phyloP scores from a whole-genome alignment of 2,329 filamentous ascomycete genomes.

The Hypomyces rosellus region DNA sequence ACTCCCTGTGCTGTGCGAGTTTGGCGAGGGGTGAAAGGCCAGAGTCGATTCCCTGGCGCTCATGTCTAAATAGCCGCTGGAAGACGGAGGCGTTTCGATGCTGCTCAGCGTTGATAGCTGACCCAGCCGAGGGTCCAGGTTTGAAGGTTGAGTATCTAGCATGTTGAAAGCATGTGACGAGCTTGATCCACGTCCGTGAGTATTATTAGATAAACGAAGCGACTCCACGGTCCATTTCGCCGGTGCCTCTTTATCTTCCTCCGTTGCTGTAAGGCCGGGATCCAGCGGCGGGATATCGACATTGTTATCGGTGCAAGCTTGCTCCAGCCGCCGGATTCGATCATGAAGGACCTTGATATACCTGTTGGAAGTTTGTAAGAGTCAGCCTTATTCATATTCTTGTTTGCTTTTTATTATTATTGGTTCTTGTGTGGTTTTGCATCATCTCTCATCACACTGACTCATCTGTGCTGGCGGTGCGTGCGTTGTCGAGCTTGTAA shows the following conservation, averaged over 20 bases:
- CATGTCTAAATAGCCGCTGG: not conserved
- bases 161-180: too few species aligned
- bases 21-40: not conserved
- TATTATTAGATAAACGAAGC: constrained; percentile 5
- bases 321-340: constrained; percentile 22
- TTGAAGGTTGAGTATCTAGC: too few species aligned
- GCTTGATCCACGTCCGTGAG: not conserved
- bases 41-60: not conserved
- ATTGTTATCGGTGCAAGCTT: constrained; percentile 13
- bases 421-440: too few species aligned
- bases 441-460: constrained; percentile 13
- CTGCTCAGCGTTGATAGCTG: not conserved
- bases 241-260: not conserved
- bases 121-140: too few species aligned
- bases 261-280: not conserved
- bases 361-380: not conserved
- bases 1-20: not conserved
- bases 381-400: too few species aligned
- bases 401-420: not conserved
- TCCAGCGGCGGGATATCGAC: constrained; percentile 5
- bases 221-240: not conserved
- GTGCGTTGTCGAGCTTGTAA: constrained; percentile 31
- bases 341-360: constrained; percentile 20
- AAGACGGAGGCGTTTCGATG: constrained; percentile 9
- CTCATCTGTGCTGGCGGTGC: constrained; percentile 31